Evolutionary conservation across 2,329 filamentous ascomycete genomes (phyloP).

Genomic region (Neopestalotiopsis sp.): DNA sequence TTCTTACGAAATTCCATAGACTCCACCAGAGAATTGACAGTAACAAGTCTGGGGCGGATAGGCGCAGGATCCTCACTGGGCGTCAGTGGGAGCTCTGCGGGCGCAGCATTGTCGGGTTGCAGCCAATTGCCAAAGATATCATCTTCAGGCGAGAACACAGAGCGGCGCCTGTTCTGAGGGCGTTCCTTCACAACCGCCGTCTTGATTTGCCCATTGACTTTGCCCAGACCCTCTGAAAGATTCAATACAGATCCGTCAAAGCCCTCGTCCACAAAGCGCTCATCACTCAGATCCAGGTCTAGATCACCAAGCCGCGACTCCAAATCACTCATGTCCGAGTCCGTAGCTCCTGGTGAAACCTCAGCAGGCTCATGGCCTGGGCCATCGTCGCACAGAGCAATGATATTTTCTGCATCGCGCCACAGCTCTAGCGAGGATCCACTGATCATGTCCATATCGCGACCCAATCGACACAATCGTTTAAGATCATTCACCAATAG

Average conservation of each 20-base stretch:
- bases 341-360: constrained; percentile 8
- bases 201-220: constrained; percentile 47
- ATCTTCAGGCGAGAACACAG: constrained; percentile 69
- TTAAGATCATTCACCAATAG: constrained; percentile 84
- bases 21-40: constrained; percentile 67
- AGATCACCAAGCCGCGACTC: constrained; percentile 34
- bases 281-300: constrained; percentile 47
- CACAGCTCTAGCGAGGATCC: constrained; percentile 68
- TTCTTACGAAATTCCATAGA: constrained; percentile 64
- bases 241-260: constrained; percentile 54
- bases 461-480: constrained; percentile 73
- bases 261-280: constrained; percentile 51
- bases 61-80: constrained; percentile 43
- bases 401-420: constrained; percentile 86
- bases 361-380: constrained; percentile 44
- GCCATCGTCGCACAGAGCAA: constrained; percentile 75
- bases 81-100: constrained; percentile 45
- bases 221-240: constrained; percentile 42
- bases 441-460: constrained; percentile 68
- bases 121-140: constrained; percentile 67
- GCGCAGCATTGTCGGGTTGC: constrained; percentile 42
- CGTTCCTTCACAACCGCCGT: constrained; percentile 61
- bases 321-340: constrained; percentile 31
- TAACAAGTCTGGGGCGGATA: constrained; percentile 45
- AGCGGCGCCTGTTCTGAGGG: constrained; percentile 58